These are phyloP conservation scores for Thoreauomyces humboldtii DNA, from an alignment of 192 early-diverging fungal genomes.

Conservation along the genomic window DNA sequence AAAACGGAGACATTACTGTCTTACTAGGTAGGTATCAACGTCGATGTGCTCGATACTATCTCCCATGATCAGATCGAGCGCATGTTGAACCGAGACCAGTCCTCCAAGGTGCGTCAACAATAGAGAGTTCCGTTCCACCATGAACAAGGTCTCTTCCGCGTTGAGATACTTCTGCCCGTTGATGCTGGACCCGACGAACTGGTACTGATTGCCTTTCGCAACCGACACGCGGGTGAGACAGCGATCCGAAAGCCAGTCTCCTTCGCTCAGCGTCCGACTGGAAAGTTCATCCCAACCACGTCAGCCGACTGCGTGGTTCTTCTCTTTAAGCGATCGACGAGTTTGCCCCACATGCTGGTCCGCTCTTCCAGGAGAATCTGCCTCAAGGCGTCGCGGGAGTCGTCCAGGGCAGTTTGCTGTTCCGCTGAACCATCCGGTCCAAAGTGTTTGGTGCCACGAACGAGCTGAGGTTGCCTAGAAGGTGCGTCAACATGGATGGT, in stretches of 20 bases:
- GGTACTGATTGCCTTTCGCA: not conserved
- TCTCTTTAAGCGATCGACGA: not conserved
- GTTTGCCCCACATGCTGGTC: not conserved
- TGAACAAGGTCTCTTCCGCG: constrained; percentile 19
- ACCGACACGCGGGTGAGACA: not conserved
- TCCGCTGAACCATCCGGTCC: constrained; percentile 9
- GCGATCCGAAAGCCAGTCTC: not conserved
- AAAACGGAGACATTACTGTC: too few species aligned
- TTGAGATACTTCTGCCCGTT: not conserved
- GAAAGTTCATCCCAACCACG: not conserved
- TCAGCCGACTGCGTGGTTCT: not conserved
- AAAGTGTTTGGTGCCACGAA: constrained; percentile 24
- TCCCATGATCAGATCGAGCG: constrained; percentile 9
- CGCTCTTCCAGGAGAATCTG: constrained; percentile 14
- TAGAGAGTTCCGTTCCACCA: constrained; percentile 22
- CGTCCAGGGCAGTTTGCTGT: constrained; percentile 2
- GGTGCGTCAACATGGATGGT: not conserved
- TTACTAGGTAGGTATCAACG: constrained; percentile 7
- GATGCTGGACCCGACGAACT: not conserved
- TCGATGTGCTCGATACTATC: not conserved
- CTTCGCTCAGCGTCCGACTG: constrained; percentile 18
- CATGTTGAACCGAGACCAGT: constrained; percentile 13
- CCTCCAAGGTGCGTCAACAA: constrained; percentile 3
- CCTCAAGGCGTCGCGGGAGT: constrained; percentile 12
- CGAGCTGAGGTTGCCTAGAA: constrained; percentile 2